A percentile compares a stretch with the other conserved stretches of the same genome.
phyloP scores from a whole-genome alignment of 176 grass and related monocot genomes.

The Secale cereale region DNA sequence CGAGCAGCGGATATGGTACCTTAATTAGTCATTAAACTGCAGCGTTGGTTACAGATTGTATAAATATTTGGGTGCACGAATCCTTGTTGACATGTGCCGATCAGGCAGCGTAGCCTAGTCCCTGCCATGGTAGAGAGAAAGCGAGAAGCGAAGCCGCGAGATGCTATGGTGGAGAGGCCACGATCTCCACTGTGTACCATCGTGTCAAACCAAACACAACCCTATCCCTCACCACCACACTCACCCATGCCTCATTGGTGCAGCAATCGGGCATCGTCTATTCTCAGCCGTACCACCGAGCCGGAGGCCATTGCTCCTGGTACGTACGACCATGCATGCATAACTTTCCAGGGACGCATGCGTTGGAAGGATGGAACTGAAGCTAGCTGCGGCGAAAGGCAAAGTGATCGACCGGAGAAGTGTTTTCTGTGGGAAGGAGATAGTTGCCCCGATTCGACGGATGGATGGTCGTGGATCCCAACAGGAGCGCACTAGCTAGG shows the following conservation, averaged over 20 bases:
- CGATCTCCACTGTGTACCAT: neutral
- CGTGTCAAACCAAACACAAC: neutral
- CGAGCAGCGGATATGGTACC: neutral
- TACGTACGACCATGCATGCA: neutral
- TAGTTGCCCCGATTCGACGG: neutral
- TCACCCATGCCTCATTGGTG: neutral
- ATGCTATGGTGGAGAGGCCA: neutral
- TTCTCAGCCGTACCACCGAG: conserved; percentile 3
- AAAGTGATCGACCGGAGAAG: neutral
- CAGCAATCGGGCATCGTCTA: too few relatives aligned
- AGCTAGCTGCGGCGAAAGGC: neutral
- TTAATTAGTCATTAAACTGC: neutral
- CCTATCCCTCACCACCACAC: neutral
- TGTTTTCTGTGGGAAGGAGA: conserved; percentile 10
- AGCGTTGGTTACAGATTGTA: too few relatives aligned
- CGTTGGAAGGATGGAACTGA: neutral
- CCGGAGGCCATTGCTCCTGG: neutral
- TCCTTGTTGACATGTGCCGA: conserved; percentile 23
- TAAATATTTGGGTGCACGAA: conserved; percentile 18
- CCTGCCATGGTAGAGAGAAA: neutral
- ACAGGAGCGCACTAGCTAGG: conserved; percentile 16
- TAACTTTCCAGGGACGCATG: neutral
- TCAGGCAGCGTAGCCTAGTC: too few relatives aligned
- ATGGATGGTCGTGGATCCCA: conserved; percentile 23
- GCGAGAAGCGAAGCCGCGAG: conserved; percentile 36